A percentile compares a stretch with the other conserved stretches of the same genome.
Evolutionary conservation across 805 yeast genomes (phyloP).

Genomic region (Millerozyma acaciae): DNA sequence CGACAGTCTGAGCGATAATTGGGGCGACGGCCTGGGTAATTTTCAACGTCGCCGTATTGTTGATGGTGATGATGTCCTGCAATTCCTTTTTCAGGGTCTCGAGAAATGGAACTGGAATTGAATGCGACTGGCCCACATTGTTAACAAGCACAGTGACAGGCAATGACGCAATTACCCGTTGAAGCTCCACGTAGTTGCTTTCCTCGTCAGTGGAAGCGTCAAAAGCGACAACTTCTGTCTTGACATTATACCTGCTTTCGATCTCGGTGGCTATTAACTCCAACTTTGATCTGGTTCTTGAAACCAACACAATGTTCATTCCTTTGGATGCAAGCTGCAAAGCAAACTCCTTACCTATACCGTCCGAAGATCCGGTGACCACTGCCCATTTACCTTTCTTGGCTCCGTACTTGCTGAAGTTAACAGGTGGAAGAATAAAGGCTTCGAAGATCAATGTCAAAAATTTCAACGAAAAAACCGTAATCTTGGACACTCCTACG

Average conservation of each 20-base stretch:
- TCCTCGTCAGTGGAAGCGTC: conserved; percentile 69
- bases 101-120: conserved; percentile 88
- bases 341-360: conserved; percentile 92
- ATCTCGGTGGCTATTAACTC: conserved; percentile 62
- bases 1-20: conserved; percentile 52
- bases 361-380: conserved; percentile 96
- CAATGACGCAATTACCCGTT: conserved; percentile 43
- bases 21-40: conserved; percentile 82
- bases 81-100: conserved; percentile 77
- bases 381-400: conserved; percentile 80
- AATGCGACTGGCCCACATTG: conserved; percentile 93
- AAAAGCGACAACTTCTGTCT: conserved; percentile 65
- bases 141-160: conserved; percentile 77
- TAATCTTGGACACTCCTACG: conserved; percentile 62
- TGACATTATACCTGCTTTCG: conserved; percentile 51
- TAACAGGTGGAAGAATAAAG: conserved; percentile 58
- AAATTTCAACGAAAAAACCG: conserved; percentile 47
- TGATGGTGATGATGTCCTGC: conserved; percentile 76
- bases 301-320: conserved; percentile 75
- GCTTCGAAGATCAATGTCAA: conserved; percentile 55
- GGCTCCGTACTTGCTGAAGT: conserved; percentile 72
- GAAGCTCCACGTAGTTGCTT: conserved; percentile 53
- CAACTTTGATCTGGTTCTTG: conserved; percentile 79
- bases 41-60: conserved; percentile 77
- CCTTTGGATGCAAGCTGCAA: conserved; percentile 81